Evolutionary conservation across 1,284 basidiomycete species (phyloP).

Genomic region (Cutaneotrichosporon sp.): DNA sequence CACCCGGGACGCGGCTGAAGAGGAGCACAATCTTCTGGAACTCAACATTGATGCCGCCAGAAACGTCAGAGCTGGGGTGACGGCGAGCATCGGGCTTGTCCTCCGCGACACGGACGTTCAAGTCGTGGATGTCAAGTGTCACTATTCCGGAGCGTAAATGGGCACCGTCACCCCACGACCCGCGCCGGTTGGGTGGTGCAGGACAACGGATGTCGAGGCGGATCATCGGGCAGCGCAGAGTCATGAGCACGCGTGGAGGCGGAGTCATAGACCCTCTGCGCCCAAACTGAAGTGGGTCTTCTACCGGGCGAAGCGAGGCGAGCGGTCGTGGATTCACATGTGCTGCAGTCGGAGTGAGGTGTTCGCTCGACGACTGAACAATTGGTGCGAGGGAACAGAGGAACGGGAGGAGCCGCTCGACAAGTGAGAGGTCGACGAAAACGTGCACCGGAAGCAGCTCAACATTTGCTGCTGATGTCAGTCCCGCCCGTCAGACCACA

Average conservation of each 20-base stretch:
- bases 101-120: conserved; percentile 24
- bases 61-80: not conserved
- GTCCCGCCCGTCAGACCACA: not conserved
- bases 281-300: not conserved
- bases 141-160: conserved; percentile 50
- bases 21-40: conserved; percentile 48
- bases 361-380: conserved; percentile 22
- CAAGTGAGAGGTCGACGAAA: conserved; percentile 67
- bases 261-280: not conserved
- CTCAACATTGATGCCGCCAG: conserved; percentile 28
- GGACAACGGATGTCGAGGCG: conserved; percentile 51
- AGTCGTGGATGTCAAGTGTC: conserved; percentile 47
- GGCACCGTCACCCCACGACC: conserved; percentile 48
- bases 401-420: conserved; percentile 51
- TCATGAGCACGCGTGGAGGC: conserved; percentile 12
- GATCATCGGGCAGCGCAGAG: conserved; percentile 37
- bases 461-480: conserved; percentile 27
- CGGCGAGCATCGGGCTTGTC: conserved; percentile 8
- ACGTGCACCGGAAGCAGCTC: conserved; percentile 64
- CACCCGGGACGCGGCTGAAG: conserved; percentile 44
- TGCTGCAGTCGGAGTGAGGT: conserved; percentile 3
- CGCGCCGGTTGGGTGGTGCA: conserved; percentile 41
- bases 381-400: conserved; percentile 38
- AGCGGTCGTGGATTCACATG: conserved; percentile 8
- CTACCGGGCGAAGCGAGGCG: not conserved